Evolutionary conservation across 2,329 filamentous ascomycete species (phyloP).

Genomic region (Aspergillus hiratsukae): DNA sequence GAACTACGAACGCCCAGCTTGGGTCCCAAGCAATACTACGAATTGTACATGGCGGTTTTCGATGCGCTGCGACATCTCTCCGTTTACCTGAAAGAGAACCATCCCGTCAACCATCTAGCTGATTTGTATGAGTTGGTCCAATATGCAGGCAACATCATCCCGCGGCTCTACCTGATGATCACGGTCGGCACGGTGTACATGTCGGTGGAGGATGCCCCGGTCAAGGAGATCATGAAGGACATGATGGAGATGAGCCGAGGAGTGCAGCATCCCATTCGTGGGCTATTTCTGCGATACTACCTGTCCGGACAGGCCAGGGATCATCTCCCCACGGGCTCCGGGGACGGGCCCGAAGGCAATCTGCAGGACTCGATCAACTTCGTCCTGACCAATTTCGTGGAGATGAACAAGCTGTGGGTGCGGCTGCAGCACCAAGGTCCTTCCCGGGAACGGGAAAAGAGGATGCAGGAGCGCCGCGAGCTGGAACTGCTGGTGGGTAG

Average conservation of each 20-base stretch:
- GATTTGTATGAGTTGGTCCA: conserved; percentile 97
- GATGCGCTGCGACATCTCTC: conserved; percentile 95
- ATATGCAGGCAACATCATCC: conserved; percentile 97
- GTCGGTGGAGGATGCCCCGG: conserved; percentile 94
- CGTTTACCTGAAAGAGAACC: conserved; percentile 92
- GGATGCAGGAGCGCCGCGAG: conserved; percentile 91
- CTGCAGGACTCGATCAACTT: conserved; percentile 97
- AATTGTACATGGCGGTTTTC: conserved; percentile 99
- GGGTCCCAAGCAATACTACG: conserved; percentile 99
- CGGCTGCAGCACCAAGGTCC: conserved; percentile 95
- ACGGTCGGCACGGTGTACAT: conserved; percentile 99
- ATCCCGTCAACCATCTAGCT: conserved; percentile 95
- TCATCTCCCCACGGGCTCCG: conserved; percentile 71
- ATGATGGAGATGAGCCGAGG: conserved; percentile 99
- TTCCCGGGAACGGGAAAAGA: conserved; percentile 86
- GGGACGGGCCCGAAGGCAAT: conserved; percentile 92
- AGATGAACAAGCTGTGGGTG: conserved; percentile 99
- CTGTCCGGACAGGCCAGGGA: conserved; percentile 92
- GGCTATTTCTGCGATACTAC: conserved; percentile 93
- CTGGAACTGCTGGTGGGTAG: conserved; percentile 92
- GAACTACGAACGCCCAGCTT: conserved; percentile 94
- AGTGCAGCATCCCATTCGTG: conserved; percentile 93
- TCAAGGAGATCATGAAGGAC: conserved; percentile 99
- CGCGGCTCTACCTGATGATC: conserved; percentile 96
- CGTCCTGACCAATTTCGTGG: conserved; percentile 95